A percentile compares a stretch with the other conserved stretches of the same genome.
These are phyloP conservation scores for Brassica hybrid DNA, from an alignment of 441 rosid genomes.

Conservation along the genomic window DNA sequence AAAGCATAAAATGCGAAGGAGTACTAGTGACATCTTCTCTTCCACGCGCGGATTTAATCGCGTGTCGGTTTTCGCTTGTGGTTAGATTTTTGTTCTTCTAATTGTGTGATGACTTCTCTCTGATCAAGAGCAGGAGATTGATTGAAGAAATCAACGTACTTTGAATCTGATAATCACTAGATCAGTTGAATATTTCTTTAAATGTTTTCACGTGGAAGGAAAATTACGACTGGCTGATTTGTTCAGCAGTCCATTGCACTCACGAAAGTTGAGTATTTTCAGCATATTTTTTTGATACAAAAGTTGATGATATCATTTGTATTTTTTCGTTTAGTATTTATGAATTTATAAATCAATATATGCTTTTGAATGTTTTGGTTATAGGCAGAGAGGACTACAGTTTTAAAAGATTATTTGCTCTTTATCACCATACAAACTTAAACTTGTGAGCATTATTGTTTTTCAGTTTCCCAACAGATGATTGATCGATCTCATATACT, in stretches of 20 bases:
- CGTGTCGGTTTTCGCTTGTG: background rate
- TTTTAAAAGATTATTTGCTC: background rate
- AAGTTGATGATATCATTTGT: background rate
- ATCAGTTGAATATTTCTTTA: background rate
- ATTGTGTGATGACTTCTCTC: slow-evolving; percentile 10
- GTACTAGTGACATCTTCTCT: background rate
- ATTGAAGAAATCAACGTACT: slow-evolving; percentile 26
- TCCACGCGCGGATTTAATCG: background rate
- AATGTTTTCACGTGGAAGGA: slow-evolving; percentile 1
- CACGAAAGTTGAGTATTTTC: slow-evolving; percentile 12
- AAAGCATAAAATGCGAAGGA: background rate
- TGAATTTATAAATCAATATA: background rate
- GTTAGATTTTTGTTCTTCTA: background rate
- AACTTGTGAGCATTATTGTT: background rate
- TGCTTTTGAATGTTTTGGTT: background rate
- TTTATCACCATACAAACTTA: background rate
- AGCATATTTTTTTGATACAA: background rate
- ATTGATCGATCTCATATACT: background rate
- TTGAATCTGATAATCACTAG: background rate
- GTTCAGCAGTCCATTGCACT: slow-evolving; percentile 13
- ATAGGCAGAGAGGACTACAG: background rate
- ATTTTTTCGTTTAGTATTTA: background rate
- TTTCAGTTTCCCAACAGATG: background rate
- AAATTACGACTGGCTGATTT: slow-evolving; percentile 7
- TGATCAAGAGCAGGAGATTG: slow-evolving; percentile 15